Percentiles rank a stretch among this genome's conserved stretches.
These are phyloP conservation scores for Aureobasidium sp. DNA, from an alignment of 2,329 filamentous ascomycete species.

Conservation along the genomic window DNA sequence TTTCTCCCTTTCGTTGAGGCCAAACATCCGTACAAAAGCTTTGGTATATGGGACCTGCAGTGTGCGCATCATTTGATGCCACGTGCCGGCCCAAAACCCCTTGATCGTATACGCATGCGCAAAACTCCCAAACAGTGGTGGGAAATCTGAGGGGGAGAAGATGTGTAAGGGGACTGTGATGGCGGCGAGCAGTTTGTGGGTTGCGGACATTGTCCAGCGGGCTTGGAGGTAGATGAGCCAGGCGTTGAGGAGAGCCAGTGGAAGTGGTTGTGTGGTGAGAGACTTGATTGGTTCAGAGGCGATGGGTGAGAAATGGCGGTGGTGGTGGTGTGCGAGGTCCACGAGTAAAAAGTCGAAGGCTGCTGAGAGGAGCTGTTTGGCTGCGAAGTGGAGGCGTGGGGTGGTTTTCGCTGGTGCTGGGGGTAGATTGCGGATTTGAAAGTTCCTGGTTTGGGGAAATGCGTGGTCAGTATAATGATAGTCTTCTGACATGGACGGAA, in stretches of 20 bases:
- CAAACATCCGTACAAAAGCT: background rate
- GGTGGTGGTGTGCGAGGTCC: background rate
- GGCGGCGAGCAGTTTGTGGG: background rate
- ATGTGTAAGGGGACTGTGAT: background rate
- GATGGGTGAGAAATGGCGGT: background rate
- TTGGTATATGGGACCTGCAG: background rate
- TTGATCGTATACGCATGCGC: background rate
- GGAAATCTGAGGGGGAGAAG: background rate
- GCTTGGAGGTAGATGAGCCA: constrained; percentile 5
- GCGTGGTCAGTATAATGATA: too few species aligned
- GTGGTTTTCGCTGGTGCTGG: background rate
- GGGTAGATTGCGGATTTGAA: background rate
- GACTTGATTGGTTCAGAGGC: background rate
- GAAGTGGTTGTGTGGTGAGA: background rate
- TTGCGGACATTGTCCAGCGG: background rate
- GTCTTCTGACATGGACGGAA: too few species aligned
- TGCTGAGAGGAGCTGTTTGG: background rate
- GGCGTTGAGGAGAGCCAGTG: background rate
- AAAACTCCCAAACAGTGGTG: background rate
- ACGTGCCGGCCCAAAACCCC: background rate
- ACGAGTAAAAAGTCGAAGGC: background rate
- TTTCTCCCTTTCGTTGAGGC: background rate
- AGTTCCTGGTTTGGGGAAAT: background rate
- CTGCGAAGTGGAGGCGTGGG: background rate
- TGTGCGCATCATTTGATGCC: background rate